Conservation (phyloP, 768 basidiomycete genomes). For the Sporobolomyces roseus region DNA sequence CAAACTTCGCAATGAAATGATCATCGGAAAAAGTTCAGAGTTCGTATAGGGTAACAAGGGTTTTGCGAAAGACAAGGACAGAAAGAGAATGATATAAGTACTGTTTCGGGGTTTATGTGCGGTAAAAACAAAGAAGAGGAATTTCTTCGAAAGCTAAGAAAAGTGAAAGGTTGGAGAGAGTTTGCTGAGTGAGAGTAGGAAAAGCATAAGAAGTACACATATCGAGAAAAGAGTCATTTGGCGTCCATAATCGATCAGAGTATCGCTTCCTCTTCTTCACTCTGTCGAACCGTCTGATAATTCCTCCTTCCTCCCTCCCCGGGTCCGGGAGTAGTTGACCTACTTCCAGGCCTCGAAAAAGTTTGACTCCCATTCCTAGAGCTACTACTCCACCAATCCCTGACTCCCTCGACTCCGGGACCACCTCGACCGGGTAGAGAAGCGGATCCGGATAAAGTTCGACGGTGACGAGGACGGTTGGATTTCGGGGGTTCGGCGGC, state of each 20-base stretch:
- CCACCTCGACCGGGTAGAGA: constrained; percentile 22
- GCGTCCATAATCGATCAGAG: not conserved
- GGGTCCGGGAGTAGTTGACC: not conserved
- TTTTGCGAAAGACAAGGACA: no score
- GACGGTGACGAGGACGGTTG: constrained; percentile 65
- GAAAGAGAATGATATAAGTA: no score
- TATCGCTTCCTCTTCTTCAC: constrained; percentile 8
- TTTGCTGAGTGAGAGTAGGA: no score
- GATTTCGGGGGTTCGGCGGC: constrained; percentile 15
- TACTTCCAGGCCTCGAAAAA: not conserved
- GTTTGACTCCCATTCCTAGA: not conserved
- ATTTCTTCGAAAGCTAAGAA: no score
- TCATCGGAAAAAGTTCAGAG: no score
- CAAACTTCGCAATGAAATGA: no score
- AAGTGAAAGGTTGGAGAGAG: no score
- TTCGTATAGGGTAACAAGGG: no score
- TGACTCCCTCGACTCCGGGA: constrained; percentile 6
- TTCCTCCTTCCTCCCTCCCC: constrained; percentile 13
- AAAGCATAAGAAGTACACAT: no score
- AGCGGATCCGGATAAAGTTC: constrained; percentile 49
- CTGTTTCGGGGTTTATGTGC: no score
- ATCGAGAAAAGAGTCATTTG: no score
- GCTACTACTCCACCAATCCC: constrained; percentile 17
- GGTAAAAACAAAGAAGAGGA: no score
- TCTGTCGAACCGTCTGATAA: constrained; percentile 24